Percentiles rank a stretch among this genome's conserved stretches.
Conservation (phyloP, 768 basidiomycete genomes). For the Lactarius deliciosus region DNA sequence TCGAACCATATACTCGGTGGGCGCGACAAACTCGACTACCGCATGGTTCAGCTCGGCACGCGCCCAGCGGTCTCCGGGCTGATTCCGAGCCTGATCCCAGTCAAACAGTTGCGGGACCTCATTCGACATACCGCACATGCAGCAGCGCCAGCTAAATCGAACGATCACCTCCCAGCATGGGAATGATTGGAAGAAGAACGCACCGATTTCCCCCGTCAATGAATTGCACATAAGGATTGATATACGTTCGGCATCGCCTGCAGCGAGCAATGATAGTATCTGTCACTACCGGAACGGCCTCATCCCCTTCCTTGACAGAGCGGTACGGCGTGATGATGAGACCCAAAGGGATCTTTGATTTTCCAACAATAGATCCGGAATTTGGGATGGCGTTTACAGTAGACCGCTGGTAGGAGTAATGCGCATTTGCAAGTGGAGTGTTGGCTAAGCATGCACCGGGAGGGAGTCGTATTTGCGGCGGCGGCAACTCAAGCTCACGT, state of each 20-base stretch:
- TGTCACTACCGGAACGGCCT: constrained; percentile 48
- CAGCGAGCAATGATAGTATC: constrained; percentile 57
- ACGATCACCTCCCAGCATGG: constrained; percentile 2
- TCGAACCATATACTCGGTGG: constrained; percentile 99
- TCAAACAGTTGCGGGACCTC: constrained; percentile 98
- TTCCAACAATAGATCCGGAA: constrained; percentile 33
- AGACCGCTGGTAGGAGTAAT: constrained; percentile 87
- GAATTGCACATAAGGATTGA: constrained; percentile 57
- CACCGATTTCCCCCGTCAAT: constrained; percentile 95
- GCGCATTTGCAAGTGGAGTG: constrained; percentile 77
- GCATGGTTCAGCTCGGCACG: constrained; percentile 91
- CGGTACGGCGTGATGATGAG: constrained; percentile 53
- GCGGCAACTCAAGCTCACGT: constrained; percentile 71
- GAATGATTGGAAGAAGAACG: constrained; percentile 29
- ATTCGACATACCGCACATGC: constrained; percentile 98
- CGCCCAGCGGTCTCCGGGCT: constrained; percentile 93
- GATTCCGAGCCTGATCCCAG: constrained; percentile 93
- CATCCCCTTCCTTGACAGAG: constrained; percentile 46
- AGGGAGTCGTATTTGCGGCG: constrained; percentile 88
- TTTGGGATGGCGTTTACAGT: constrained; percentile 44
- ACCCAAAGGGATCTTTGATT: constrained; percentile 51
- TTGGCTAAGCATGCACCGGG: constrained; percentile 79
- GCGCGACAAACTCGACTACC: constrained; percentile 96
- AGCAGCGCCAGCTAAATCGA: constrained; percentile 87
- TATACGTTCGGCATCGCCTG: constrained; percentile 54